Percentiles rank a stretch among this genome's conserved stretches.
These are phyloP conservation scores for Rhizopus microsporus DNA, from an alignment of 371 early-diverging fungal species.

Conservation along the genomic window DNA sequence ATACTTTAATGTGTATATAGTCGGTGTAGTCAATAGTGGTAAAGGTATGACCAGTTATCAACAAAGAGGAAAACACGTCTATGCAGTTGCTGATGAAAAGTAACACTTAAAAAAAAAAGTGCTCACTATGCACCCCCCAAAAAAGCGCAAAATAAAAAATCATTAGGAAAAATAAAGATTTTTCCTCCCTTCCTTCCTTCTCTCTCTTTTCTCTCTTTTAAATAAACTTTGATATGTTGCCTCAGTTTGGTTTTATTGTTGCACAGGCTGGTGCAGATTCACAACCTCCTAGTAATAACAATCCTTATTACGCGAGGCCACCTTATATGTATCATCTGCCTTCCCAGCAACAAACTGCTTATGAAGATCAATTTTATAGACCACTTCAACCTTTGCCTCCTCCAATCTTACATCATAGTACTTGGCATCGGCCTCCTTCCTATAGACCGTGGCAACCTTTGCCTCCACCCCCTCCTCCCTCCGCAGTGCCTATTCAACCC, in stretches of 20 bases:
- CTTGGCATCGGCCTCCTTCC: not conserved
- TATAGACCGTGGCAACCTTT: slow-evolving; percentile 8
- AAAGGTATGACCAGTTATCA: slow-evolving; percentile 71
- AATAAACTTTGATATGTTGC: slow-evolving; percentile 57
- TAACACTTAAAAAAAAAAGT: not conserved
- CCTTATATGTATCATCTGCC: slow-evolving; percentile 15
- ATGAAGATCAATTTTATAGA: slow-evolving; percentile 16
- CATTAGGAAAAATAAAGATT: not conserved
- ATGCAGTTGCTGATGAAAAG: slow-evolving; percentile 17
- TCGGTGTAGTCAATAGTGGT: slow-evolving; percentile 73
- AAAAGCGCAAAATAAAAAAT: too few relatives aligned
- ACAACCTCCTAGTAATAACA: slow-evolving; percentile 11
- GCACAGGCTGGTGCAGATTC: slow-evolving; percentile 53
- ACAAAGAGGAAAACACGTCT: slow-evolving; percentile 69
- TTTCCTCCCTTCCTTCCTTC: slow-evolving; percentile 8
- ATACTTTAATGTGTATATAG: slow-evolving; percentile 35
- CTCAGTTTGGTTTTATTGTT: slow-evolving; percentile 53
- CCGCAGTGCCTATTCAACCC: slow-evolving; percentile 5
- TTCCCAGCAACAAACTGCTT: slow-evolving; percentile 6
- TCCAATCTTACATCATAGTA: not conserved
- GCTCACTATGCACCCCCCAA: not conserved
- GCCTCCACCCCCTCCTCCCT: slow-evolving; percentile 7
- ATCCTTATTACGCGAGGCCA: slow-evolving; percentile 10
- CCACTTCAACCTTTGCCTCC: slow-evolving; percentile 17
- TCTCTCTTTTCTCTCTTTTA: slow-evolving; percentile 11